phyloP scores from a whole-genome alignment of 78 protist genomes.

The Thecamonas trahens region DNA sequence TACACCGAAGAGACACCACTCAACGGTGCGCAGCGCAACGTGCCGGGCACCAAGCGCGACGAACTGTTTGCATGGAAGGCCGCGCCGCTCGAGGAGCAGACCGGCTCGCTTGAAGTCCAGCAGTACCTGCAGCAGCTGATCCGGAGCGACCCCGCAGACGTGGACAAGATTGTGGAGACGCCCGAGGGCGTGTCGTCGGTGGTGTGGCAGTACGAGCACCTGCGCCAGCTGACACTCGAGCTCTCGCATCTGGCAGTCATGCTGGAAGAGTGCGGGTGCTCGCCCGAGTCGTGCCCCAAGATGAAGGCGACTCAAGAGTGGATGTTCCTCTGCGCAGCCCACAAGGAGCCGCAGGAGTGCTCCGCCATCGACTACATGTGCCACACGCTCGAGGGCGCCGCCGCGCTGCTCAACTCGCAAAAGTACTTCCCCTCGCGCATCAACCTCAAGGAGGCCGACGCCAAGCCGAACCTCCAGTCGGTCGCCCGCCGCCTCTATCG shows the following conservation, averaged over 20 bases:
- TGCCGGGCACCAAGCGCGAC: not conserved
- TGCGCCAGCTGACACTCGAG: slow-evolving; percentile 52
- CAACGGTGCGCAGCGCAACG: not conserved
- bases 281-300: slow-evolving; percentile 47
- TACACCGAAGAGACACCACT: no score
- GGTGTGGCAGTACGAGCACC: slow-evolving; percentile 54
- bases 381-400: slow-evolving; percentile 66
- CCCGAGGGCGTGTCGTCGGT: slow-evolving; percentile 25
- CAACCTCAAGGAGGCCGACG: slow-evolving; percentile 14
- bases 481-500: slow-evolving; percentile 51
- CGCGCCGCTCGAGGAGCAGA: not conserved
- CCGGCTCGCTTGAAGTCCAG: not conserved
- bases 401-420: slow-evolving; percentile 47
- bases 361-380: slow-evolving; percentile 66
- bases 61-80: not conserved
- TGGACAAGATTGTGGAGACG: slow-evolving; percentile 10
- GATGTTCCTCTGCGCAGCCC: slow-evolving; percentile 76
- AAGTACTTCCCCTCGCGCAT: slow-evolving; percentile 33
- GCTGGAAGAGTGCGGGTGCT: slow-evolving; percentile 52
- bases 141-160: not conserved
- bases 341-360: slow-evolving; percentile 67
- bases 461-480: slow-evolving; percentile 35
- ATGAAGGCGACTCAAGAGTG: slow-evolving; percentile 80
- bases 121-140: not conserved
- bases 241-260: slow-evolving; percentile 29